A percentile compares a stretch with the other conserved stretches of the same genome.
Evolutionary conservation across 2,329 filamentous ascomycete species (phyloP).

Genomic region (Trichoderma sp.): DNA sequence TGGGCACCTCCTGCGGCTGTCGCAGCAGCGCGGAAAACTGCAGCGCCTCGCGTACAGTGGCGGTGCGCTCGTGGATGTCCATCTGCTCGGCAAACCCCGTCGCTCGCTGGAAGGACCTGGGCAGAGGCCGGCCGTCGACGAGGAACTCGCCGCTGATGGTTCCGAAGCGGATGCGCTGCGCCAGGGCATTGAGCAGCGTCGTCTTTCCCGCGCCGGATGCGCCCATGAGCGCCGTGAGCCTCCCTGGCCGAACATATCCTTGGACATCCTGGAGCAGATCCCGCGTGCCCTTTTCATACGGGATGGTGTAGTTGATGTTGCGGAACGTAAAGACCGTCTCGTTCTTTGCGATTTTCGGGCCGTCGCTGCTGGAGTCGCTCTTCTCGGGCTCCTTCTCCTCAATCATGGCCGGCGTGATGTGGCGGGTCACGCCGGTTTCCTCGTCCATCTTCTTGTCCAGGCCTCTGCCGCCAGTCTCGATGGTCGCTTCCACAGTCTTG

Average conservation of each 20-base stretch:
- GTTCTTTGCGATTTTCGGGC: constrained; percentile 58
- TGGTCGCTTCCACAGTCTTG: constrained; percentile 56
- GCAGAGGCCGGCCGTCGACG: constrained; percentile 72
- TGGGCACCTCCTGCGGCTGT: constrained; percentile 58
- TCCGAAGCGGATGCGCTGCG: constrained; percentile 75
- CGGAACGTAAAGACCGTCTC: constrained; percentile 59
- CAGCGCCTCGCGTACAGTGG: constrained; percentile 67
- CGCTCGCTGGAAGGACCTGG: constrained; percentile 76
- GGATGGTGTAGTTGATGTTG: constrained; percentile 53
- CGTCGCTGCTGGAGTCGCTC: constrained; percentile 36
- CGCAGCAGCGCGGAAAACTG: constrained; percentile 66
- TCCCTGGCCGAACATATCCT: constrained; percentile 83
- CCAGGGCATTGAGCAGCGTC: constrained; percentile 71
- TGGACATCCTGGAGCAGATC: constrained; percentile 74
- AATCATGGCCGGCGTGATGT: constrained; percentile 65
- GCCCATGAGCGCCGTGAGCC: constrained; percentile 77
- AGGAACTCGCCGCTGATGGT: constrained; percentile 75
- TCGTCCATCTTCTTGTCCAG: constrained; percentile 53
- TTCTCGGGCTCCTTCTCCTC: constrained; percentile 31
- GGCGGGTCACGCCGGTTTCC: constrained; percentile 38
- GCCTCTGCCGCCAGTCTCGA: constrained; percentile 51
- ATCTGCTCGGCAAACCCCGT: constrained; percentile 70
- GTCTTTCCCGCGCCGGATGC: constrained; percentile 66
- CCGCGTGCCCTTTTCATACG: constrained; percentile 63
- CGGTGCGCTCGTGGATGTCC: constrained; percentile 66